Base-by-base conservation (phyloP, 768 basidiomycete genomes). In the Amanita brunnescens region DNA sequence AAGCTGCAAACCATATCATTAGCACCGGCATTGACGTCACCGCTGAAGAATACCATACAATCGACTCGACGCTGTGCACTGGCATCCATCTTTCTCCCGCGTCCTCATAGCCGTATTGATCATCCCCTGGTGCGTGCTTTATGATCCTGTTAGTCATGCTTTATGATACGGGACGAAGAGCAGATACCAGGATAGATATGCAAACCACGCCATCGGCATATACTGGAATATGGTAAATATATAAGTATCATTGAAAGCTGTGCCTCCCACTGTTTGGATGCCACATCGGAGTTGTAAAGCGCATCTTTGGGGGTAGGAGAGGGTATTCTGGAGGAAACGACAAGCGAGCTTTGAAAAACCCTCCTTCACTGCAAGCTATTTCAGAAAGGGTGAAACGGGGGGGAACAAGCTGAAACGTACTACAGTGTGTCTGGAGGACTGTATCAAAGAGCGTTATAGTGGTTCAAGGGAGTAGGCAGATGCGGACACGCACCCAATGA, bases 21-120 rank as follows among this genome's bases (percentile, higher is more conserved):
- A 42, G 54, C 29, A 42, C 24, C 47, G 18, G 32, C 21, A 57
- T 34, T 8, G 26, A 9, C 26, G 18, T 24, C 26, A 33, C 24
- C 13, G 6, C n/a, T 5, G 3, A 30, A 16, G 66, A 76, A 21
- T 6, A 9, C 63, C 75, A 64, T 58, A 97, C 95, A 57, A 99
- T 98, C 5, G 92, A 91, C 72, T 98, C 93, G 30, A 97, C 87
- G 1, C 89, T 88, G 65, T 99, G 96, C 41, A 99, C 92, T 3
- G 96, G 96, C 75, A 94, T 73, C 96, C 96, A 99, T 55, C 96
- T 73, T 71, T 99, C 96, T 39, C 91, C 87, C 1, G 96, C 92
- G 60, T 94, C 91, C 66, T 99, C 96, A 61, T 95, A 97, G 9
- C 95, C 88, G 59, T 88, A 97, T 65, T 97, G 89, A 67, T 99